Conservation (phyloP, 129 eudicot species). For the Artemisia argyi region DNA sequence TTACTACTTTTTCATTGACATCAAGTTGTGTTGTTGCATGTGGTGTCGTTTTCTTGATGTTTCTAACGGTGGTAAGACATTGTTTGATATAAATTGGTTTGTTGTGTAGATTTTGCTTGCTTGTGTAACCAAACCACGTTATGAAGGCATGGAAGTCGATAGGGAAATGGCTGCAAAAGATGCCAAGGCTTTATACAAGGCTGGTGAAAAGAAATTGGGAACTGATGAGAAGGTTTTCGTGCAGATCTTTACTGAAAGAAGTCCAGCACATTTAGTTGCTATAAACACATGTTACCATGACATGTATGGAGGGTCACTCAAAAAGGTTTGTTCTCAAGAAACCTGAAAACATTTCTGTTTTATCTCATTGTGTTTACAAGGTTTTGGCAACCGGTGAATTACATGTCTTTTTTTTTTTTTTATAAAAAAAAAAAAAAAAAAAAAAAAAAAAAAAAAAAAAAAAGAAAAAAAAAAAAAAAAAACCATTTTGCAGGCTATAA, state of each 20-base stretch:
- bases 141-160: slow-evolving; percentile 60
- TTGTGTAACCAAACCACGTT: slow-evolving; percentile 43
- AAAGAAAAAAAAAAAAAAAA: too few species aligned
- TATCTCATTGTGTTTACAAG: neutral
- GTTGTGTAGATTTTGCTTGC: slow-evolving; percentile 60
- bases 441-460: too few species aligned
- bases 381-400: neutral
- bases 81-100: slow-evolving; percentile 4
- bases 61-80: neutral
- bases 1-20: neutral
- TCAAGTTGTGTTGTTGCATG: neutral
- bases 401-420: neutral
- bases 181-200: slow-evolving; percentile 58
- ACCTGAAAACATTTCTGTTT: neutral
- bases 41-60: slow-evolving; percentile 1
- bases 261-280: slow-evolving; percentile 57
- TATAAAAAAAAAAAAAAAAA: too few species aligned
- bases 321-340: slow-evolving; percentile 48
- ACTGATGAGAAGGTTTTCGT: slow-evolving; percentile 52
- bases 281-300: slow-evolving; percentile 44
- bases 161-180: slow-evolving; percentile 50
- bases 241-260: slow-evolving; percentile 51
- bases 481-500: slow-evolving; percentile 45
- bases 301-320: slow-evolving; percentile 56
- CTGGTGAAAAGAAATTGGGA: slow-evolving; percentile 68